Conservation (phyloP, 2,329 filamentous ascomycete genomes). For the Orbilia blumenaviensis region DNA sequence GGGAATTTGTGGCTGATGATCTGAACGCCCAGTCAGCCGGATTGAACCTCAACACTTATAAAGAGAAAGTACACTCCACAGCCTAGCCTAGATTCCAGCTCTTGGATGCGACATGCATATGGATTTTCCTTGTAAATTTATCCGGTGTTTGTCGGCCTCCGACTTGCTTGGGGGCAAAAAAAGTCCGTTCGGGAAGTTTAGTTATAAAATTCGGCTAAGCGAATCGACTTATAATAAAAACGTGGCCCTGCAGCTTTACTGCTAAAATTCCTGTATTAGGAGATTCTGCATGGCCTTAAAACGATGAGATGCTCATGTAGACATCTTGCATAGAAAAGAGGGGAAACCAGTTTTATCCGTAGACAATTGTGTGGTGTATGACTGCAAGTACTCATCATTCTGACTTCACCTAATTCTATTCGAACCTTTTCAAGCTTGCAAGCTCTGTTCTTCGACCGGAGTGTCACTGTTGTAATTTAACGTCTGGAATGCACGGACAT, state of each 20-base stretch:
- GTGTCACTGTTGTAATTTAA: conserved; percentile 14
- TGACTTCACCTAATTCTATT: not conserved
- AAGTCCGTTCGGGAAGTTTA: conserved; percentile 42
- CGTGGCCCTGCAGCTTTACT: conserved; percentile 43
- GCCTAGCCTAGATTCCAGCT: not conserved
- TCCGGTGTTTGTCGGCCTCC: conserved; percentile 35
- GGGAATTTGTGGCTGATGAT: not conserved
- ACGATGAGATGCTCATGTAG: conserved; percentile 8
- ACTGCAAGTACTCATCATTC: not conserved
- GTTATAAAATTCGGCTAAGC: conserved; percentile 50
- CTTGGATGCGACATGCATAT: conserved; percentile 24
- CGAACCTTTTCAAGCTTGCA: not conserved
- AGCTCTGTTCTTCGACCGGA: not conserved
- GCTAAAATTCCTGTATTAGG: conserved; percentile 22
- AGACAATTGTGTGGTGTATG: not conserved
- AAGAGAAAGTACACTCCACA: not conserved
- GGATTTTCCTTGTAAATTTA: conserved; percentile 32
- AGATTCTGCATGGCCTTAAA: conserved; percentile 6
- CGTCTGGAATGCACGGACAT: conserved; percentile 38
- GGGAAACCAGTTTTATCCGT: not conserved
- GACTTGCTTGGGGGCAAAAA: conserved; percentile 15
- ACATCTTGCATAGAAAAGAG: not conserved
- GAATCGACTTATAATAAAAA: conserved; percentile 47
- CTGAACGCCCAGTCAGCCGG: too few species aligned
- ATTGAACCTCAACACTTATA: too few species aligned